These are phyloP conservation scores for Taphrina wiesneri DNA, from an alignment of 1,139 yeast species.

Conservation along the genomic window DNA sequence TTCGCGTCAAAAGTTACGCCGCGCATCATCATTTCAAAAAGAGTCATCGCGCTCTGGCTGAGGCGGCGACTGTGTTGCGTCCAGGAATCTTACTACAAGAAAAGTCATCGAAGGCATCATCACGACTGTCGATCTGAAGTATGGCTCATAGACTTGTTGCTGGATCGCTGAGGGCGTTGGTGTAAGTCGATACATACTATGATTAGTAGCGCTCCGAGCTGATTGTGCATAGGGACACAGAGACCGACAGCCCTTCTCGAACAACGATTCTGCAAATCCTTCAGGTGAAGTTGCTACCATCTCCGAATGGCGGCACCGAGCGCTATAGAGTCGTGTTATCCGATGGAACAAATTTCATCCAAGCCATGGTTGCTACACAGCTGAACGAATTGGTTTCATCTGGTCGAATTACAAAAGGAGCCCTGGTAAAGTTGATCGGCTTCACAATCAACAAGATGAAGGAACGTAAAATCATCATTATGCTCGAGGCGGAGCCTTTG, in stretches of 20 bases:
- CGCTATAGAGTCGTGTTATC: slow-evolving; percentile 40
- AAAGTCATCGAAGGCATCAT: too few species aligned
- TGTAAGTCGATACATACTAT: neutral
- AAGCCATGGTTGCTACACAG: slow-evolving; percentile 40
- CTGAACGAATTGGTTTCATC: slow-evolving; percentile 36
- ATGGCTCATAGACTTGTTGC: slow-evolving; percentile 23
- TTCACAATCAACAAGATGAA: slow-evolving; percentile 38
- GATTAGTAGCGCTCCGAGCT: neutral
- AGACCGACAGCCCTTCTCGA: neutral
- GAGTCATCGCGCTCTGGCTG: neutral
- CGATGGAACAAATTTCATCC: slow-evolving; percentile 39
- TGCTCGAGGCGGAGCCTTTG: slow-evolving; percentile 36
- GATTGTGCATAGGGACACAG: slow-evolving; percentile 1
- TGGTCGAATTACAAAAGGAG: slow-evolving; percentile 36
- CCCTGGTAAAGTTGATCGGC: slow-evolving; percentile 37
- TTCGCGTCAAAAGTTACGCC: slow-evolving; percentile 1
- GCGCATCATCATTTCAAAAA: neutral
- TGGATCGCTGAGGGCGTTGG: slow-evolving; percentile 20
- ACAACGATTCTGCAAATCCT: slow-evolving; percentile 39
- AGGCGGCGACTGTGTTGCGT: neutral
- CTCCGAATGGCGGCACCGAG: slow-evolving; percentile 32
- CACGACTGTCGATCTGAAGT: neutral
- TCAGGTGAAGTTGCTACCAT: slow-evolving; percentile 38
- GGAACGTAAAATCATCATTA: slow-evolving; percentile 35
- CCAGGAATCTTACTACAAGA: too few species aligned